Evolutionary conservation across 495 filamentous ascomycete genomes (phyloP).

Genomic region (Chaetomidium leptoderma): DNA sequence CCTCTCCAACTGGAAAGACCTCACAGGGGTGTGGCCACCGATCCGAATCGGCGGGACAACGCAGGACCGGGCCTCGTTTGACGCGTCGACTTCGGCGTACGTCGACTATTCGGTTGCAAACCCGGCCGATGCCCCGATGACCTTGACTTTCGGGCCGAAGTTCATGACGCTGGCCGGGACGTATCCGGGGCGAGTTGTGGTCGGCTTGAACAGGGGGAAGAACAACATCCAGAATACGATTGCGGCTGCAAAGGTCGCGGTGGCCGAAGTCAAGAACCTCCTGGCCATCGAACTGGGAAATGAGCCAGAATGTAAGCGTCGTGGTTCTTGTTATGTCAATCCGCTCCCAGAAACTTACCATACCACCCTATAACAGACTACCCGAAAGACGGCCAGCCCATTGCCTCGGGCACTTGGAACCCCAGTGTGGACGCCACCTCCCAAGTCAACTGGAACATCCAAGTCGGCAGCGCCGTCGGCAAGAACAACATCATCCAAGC

Average conservation of each 20-base stretch:
- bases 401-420: conserved; percentile 52
- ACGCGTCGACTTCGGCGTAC: conserved; percentile 45
- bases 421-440: conserved; percentile 50
- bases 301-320: conserved; percentile 57
- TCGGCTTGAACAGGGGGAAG: conserved; percentile 56
- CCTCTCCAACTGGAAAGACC: conserved; percentile 49
- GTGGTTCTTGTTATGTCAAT: no score
- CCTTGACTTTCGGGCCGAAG: conserved; percentile 53
- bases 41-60: conserved; percentile 59
- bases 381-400: conserved; percentile 44
- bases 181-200: conserved; percentile 51
- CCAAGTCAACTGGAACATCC: conserved; percentile 52
- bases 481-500: conserved; percentile 49
- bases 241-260: conserved; percentile 48
- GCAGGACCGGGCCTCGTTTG: conserved; percentile 51
- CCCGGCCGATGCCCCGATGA: conserved; percentile 49
- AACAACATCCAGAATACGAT: conserved; percentile 55
- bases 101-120: conserved; percentile 55
- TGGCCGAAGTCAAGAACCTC: conserved; percentile 45
- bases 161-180: conserved; percentile 51
- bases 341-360: no score
- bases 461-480: conserved; percentile 47
- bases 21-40: conserved; percentile 54
- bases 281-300: conserved; percentile 59
- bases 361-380: no score